Evolutionary conservation across 495 filamentous ascomycete genomes (phyloP).

Genomic region (Letharia lupina): DNA sequence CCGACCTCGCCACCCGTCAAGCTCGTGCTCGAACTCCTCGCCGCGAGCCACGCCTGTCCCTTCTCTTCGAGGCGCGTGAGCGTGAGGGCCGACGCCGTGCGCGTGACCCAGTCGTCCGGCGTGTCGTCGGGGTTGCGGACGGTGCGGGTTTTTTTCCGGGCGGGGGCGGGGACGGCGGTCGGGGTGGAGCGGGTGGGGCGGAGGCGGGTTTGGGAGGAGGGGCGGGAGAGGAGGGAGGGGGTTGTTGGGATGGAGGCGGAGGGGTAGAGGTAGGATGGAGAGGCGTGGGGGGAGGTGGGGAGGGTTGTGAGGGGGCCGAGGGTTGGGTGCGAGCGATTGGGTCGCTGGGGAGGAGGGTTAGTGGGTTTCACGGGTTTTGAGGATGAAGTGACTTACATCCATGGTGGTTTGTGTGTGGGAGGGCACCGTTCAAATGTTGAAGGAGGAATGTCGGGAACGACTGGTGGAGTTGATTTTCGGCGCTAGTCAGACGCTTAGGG

Average conservation of each 20-base stretch:
- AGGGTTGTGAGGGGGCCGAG: slow-evolving; percentile 27
- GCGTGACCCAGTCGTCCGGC: slow-evolving; percentile 52
- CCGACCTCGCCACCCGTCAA: slow-evolving; percentile 27
- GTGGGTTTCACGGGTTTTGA: neutral
- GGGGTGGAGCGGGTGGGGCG: slow-evolving; percentile 10
- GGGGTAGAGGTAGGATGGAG: slow-evolving; percentile 19
- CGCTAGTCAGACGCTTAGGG: neutral
- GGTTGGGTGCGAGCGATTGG: slow-evolving; percentile 39
- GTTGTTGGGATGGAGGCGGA: slow-evolving; percentile 16
- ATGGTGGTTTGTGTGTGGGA: neutral
- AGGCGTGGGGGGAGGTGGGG: slow-evolving; percentile 12
- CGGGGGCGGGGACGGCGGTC: slow-evolving; percentile 26
- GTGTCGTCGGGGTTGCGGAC: neutral
- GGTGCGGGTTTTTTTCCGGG: slow-evolving; percentile 7
- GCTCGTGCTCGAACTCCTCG: slow-evolving; percentile 63
- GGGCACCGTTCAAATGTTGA: neutral
- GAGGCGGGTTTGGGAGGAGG: slow-evolving; percentile 36
- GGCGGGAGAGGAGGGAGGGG: slow-evolving; percentile 38
- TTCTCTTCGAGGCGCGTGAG: slow-evolving; percentile 65
- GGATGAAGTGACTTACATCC: neutral
- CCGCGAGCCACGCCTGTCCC: slow-evolving; percentile 69
- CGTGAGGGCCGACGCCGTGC: slow-evolving; percentile 62
- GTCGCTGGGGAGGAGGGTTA: slow-evolving; percentile 49
- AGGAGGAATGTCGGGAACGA: neutral
- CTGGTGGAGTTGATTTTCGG: too few species aligned